Percentiles rank a stretch among this genome's conserved stretches.
Evolutionary conservation across 169 alveolate species (phyloP).

Genomic region (Ichthyophthirius multifiliis): DNA sequence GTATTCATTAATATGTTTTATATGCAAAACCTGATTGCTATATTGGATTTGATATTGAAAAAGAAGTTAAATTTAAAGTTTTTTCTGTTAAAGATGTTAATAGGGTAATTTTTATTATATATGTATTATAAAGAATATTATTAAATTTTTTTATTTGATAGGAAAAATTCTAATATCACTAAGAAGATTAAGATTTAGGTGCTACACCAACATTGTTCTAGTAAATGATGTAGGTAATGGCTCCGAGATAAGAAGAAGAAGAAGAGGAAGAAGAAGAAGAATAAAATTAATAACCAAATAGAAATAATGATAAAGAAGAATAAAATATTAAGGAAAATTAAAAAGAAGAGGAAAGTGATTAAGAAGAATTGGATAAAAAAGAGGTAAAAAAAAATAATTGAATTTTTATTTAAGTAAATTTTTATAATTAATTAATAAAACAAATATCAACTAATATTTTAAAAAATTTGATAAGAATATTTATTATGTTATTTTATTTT

Average conservation of each 20-base stretch:
- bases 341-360: not conserved
- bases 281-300: not conserved
- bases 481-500: too few relatives aligned
- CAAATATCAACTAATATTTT: too few relatives aligned
- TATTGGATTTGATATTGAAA: not conserved
- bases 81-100: not conserved
- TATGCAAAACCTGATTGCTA: constrained; percentile 5
- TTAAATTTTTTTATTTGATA: not conserved
- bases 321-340: not conserved
- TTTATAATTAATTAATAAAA: too few relatives aligned
- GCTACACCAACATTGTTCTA: not conserved
- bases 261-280: not conserved
- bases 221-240: not conserved
- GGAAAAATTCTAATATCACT: not conserved
- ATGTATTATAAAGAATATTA: not conserved
- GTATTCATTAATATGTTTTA: not conserved
- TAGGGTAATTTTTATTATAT: not conserved
- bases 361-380: not conserved
- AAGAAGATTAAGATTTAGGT: not conserved
- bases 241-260: not conserved
- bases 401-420: too few relatives aligned
- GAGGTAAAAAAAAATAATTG: not conserved
- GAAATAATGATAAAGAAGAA: not conserved
- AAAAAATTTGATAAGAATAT: too few relatives aligned
- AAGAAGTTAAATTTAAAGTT: not conserved